Percentiles rank a stretch among this genome's conserved stretches.
Evolutionary conservation across 495 filamentous ascomycete genomes (phyloP).

Genomic region (Glonium stellatum): DNA sequence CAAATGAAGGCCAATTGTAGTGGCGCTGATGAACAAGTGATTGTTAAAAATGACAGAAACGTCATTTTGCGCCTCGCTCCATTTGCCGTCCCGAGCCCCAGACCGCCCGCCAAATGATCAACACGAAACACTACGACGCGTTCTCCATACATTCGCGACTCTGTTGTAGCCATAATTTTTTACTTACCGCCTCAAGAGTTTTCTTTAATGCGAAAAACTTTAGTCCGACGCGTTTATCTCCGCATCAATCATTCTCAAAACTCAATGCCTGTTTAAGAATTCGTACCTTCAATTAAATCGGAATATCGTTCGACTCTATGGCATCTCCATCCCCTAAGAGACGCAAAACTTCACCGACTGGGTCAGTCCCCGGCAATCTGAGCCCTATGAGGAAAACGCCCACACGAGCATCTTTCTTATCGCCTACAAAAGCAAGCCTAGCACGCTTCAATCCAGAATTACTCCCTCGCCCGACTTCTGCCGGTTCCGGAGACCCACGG

Average conservation of each 20-base stretch:
- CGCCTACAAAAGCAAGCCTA: constrained; percentile 31
- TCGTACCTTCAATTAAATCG: neutral
- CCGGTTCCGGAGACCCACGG: constrained; percentile 7
- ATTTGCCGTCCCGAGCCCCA: neutral
- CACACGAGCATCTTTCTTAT: constrained; percentile 27
- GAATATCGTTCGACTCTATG: constrained; percentile 7
- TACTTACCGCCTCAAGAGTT: neutral
- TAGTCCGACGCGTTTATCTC: neutral
- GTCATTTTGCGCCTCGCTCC: neutral
- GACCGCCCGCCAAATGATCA: neutral
- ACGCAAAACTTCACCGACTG: constrained; percentile 18
- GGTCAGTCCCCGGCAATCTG: constrained; percentile 2
- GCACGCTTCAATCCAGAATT: constrained; percentile 29
- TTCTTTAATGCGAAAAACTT: neutral
- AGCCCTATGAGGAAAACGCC: constrained; percentile 19
- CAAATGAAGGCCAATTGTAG: neutral
- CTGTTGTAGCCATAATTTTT: neutral
- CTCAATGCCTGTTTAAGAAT: neutral
- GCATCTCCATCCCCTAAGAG: constrained; percentile 19
- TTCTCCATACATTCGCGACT: neutral
- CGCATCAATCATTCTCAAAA: neutral
- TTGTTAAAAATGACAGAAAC: neutral
- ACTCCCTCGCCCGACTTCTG: constrained; percentile 9
- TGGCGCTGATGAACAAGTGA: neutral
- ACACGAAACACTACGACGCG: constrained; percentile 6